phyloP scores from a whole-genome alignment of 306 rosid genomes.

The Citrullus mucosospermus region DNA sequence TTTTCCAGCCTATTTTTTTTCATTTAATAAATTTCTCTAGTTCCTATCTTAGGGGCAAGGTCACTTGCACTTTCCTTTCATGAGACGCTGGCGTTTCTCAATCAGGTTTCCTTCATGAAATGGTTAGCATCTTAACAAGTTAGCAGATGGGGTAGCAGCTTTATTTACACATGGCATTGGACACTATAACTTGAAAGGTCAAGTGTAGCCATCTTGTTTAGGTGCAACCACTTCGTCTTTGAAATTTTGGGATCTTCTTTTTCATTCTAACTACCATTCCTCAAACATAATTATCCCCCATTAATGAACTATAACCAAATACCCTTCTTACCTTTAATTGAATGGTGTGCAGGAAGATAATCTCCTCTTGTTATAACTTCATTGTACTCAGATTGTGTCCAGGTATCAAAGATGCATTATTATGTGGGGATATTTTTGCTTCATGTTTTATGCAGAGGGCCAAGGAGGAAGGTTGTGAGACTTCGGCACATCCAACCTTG shows the following conservation, averaged over 20 bases:
- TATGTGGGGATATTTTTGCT: not conserved
- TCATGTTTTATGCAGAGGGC: not conserved
- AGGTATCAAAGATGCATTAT: constrained; percentile 13
- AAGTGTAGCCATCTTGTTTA: constrained; percentile 50
- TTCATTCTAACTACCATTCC: constrained; percentile 38
- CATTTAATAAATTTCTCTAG: not conserved
- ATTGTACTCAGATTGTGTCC: constrained; percentile 20
- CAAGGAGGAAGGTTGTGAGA: constrained; percentile 6
- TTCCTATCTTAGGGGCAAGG: not conserved
- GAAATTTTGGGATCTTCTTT: constrained; percentile 6
- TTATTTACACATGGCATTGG: not conserved
- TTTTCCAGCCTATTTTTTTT: not conserved
- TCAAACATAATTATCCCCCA: constrained; percentile 30
- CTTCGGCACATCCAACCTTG: not conserved
- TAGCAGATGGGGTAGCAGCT: not conserved
- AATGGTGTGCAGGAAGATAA: constrained; percentile 37
- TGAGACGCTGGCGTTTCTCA: not conserved
- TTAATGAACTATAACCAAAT: not conserved
- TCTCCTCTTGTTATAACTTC: constrained; percentile 31
- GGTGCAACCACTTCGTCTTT: constrained; percentile 54
- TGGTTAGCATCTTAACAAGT: not conserved
- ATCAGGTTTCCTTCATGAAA: not conserved
- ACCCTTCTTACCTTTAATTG: not conserved
- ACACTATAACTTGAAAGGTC: constrained; percentile 34
- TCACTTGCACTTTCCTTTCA: not conserved